Evolutionary conservation across 768 basidiomycete genomes (phyloP), one percentile per base, ranked within the genome.

Genomic region (Pleurotus platypus): DNA sequence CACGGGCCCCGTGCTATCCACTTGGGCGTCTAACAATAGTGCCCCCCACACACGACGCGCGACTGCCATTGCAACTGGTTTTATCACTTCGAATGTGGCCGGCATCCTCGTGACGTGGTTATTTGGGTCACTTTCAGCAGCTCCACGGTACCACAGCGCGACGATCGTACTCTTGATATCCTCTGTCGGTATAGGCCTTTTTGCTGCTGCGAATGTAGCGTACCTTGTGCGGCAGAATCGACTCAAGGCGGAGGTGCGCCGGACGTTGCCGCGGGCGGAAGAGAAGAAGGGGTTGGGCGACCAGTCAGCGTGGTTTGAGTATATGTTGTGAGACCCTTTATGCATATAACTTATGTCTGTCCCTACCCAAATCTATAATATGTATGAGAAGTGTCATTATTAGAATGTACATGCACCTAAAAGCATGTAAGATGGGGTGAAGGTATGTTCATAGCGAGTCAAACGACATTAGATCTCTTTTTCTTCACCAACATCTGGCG

Each of bases 11-110:
- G 72, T 82, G 0, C 66, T 83, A 37, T 73, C 75, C 2, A 80
- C 84, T 0, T 87, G 85, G 86, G 68, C 72, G 51, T 78, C 84
- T 9, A 86, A 87, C 69, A 87, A 86, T 69, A 73, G 79, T 8
- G 70, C 79, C 6, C 85, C 85, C 0, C 74, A 83, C 60, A 67
- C 75, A 42, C 73, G 82, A 22, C 78, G 85, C 15, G 85, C 84
- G 1, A 84, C 84, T 1, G 72, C 79, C 35, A 73, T 86, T 53
- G 85, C 84, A 13, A 73, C 84, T 20, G 76, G 76, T 0, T 80
- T 83, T 59, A 80, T 81, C 60, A 74, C 80, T 73, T 79, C 80
- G 20, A 85, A 85, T 62, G 69, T 75, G 0, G 83, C 83, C 11
- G 83, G 83, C 2, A 84, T 87, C 47, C 77, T 86, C 30, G 30